These are phyloP conservation scores for Isoetes taiwanensis DNA, from an alignment of 75 land plant species.

Conservation along the genomic window DNA sequence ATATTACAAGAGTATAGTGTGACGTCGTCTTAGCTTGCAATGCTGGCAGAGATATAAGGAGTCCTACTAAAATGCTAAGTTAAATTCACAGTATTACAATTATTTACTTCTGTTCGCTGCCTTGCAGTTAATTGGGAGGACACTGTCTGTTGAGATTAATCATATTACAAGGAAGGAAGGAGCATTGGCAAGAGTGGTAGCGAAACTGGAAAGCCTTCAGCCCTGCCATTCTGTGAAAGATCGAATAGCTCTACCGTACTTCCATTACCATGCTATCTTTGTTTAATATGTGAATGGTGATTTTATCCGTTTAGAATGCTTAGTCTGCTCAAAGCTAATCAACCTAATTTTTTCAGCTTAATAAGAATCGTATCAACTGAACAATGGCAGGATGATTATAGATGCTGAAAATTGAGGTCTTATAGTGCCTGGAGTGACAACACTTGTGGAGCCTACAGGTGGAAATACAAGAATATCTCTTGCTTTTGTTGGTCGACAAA, in stretches of 20 bases:
- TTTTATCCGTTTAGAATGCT: no score
- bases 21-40: no score
- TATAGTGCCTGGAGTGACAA: slow-evolving; percentile 12
- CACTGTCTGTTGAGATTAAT: slow-evolving; percentile 60
- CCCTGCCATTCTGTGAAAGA: slow-evolving; percentile 81
- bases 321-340: no score
- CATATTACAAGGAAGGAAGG: slow-evolving; percentile 45
- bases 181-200: slow-evolving; percentile 58
- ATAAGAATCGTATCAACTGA: no score
- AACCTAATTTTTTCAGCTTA: no score
- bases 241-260: slow-evolving; percentile 39
- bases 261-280: no score
- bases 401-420: slow-evolving; percentile 20
- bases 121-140: slow-evolving; percentile 63
- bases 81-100: no score
- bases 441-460: slow-evolving; percentile 14
- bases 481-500: slow-evolving; percentile 11
- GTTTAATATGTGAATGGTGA: no score
- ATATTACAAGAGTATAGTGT: no score
- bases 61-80: no score
- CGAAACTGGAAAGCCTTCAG: slow-evolving; percentile 75
- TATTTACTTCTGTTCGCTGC: no score
- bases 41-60: no score
- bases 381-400: slow-evolving; percentile 8
- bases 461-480: slow-evolving; percentile 25